Evolutionary conservation across 2,329 filamentous ascomycete species (phyloP).

Genomic region (Neopestalotiopsis sp.): DNA sequence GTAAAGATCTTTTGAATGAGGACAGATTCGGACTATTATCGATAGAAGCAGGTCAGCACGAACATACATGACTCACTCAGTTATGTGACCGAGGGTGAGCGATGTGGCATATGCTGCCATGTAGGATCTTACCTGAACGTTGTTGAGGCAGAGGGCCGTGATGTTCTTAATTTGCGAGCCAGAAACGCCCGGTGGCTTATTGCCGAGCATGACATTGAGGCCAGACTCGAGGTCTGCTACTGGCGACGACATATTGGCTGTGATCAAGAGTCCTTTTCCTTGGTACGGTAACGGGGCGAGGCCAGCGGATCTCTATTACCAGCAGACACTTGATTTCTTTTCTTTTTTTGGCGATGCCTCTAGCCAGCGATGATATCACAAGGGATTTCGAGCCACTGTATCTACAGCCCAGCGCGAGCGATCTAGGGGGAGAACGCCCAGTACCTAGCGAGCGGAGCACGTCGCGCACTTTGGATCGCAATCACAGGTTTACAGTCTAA

Average conservation of each 20-base stretch:
- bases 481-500: conserved; percentile 18
- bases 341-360: background rate
- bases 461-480: conserved; percentile 12
- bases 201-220: conserved; percentile 86
- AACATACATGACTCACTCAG: conserved; percentile 22
- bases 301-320: background rate
- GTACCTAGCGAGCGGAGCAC: background rate
- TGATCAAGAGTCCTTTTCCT: conserved; percentile 14
- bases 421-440: background rate
- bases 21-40: conserved; percentile 82
- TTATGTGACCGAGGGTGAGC: conserved; percentile 21
- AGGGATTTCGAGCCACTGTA: background rate
- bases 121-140: conserved; percentile 77
- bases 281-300: background rate
- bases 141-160: conserved; percentile 85
- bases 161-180: conserved; percentile 89
- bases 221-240: conserved; percentile 90
- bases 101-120: conserved; percentile 15
- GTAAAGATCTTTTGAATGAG: conserved; percentile 97
- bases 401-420: conserved; percentile 7
- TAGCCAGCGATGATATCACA: conserved; percentile 7
- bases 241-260: conserved; percentile 72
- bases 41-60: conserved; percentile 24
- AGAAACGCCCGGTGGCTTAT: conserved; percentile 94
- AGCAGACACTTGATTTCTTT: background rate